phyloP scores from a whole-genome alignment of 192 early-diverging fungal species.

The Linnemannia elongata region DNA sequence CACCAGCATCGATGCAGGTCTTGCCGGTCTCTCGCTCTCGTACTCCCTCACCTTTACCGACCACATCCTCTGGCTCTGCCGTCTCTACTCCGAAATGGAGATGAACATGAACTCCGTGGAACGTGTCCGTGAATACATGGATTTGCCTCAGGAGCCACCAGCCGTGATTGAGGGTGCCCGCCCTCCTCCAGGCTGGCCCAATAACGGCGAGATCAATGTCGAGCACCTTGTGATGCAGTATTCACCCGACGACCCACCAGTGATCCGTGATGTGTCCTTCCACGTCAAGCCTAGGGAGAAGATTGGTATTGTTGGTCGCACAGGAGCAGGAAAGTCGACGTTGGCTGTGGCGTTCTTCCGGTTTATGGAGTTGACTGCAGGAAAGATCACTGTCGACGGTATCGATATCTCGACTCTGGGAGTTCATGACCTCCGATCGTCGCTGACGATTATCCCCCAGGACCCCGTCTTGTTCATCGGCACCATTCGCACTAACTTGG shows the following conservation, averaged over 20 bases:
- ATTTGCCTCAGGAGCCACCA: constrained; percentile 83
- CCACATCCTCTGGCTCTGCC: constrained; percentile 82
- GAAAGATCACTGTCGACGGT: constrained; percentile 81
- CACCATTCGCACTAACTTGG: constrained; percentile 83
- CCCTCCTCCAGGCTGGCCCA: constrained; percentile 77
- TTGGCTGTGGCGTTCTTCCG: constrained; percentile 84
- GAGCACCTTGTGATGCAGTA: constrained; percentile 85
- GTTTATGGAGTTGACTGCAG: constrained; percentile 81
- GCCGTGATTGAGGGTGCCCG: constrained; percentile 64
- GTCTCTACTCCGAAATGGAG: constrained; percentile 82
- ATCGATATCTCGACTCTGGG: constrained; percentile 83
- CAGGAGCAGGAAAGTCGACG: constrained; percentile 78
- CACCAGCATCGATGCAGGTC: constrained; percentile 73
- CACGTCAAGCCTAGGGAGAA: constrained; percentile 76
- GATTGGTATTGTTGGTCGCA: constrained; percentile 93
- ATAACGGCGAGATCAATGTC: constrained; percentile 78
- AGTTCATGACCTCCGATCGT: constrained; percentile 79
- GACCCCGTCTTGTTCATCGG: constrained; percentile 79
- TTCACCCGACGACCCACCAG: constrained; percentile 81
- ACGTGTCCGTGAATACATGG: constrained; percentile 85
- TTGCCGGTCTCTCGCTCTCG: constrained; percentile 86
- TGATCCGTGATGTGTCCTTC: constrained; percentile 82
- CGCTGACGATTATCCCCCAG: constrained; percentile 85
- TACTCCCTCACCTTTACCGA: constrained; percentile 88
- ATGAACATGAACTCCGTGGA: constrained; percentile 91